Evolutionary conservation across 1,139 yeast genomes (phyloP).

Genomic region (Blastobotrys raffinosifermentans): DNA sequence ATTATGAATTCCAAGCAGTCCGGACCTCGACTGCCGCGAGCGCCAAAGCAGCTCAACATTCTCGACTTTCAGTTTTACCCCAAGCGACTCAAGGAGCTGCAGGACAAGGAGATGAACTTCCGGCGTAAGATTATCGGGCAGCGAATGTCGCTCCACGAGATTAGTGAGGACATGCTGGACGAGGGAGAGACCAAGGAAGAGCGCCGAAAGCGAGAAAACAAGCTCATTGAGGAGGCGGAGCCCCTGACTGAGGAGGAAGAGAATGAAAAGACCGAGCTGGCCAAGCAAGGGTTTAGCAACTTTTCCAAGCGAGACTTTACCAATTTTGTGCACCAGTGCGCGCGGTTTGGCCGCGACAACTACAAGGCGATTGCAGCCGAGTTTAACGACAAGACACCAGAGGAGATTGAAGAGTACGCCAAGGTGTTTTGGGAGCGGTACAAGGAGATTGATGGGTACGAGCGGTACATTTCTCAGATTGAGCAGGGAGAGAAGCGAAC

Average conservation of each 20-base stretch:
- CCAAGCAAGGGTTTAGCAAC: conserved; percentile 61
- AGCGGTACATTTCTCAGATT: conserved; percentile 74
- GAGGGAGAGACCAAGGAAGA: conserved; percentile 55
- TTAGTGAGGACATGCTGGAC: conserved; percentile 30
- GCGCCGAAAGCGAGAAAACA: conserved; percentile 55
- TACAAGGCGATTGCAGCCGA: conserved; percentile 59
- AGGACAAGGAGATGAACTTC: conserved; percentile 73
- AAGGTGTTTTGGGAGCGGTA: conserved; percentile 73
- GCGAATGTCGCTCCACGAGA: conserved; percentile 49
- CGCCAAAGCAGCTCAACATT: conserved; percentile 45
- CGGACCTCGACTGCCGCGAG: conserved; percentile 39
- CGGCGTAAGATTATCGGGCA: conserved; percentile 67
- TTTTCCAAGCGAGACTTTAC: conserved; percentile 94
- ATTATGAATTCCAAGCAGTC: conserved; percentile 39
- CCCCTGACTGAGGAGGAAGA: conserved; percentile 78
- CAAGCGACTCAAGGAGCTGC: conserved; percentile 52
- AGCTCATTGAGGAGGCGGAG: conserved; percentile 47
- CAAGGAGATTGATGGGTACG: conserved; percentile 74
- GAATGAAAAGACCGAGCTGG: conserved; percentile 51
- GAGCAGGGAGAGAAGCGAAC: conserved; percentile 83
- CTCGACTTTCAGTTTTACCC: conserved; percentile 93
- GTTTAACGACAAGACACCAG: conserved; percentile 54
- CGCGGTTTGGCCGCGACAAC: conserved; percentile 70
- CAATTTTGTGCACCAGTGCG: conserved; percentile 75
- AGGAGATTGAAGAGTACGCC: conserved; percentile 70